Evolutionary conservation across 2,329 filamentous ascomycete species (phyloP).

Genomic region (Nannizzia gypsea): DNA sequence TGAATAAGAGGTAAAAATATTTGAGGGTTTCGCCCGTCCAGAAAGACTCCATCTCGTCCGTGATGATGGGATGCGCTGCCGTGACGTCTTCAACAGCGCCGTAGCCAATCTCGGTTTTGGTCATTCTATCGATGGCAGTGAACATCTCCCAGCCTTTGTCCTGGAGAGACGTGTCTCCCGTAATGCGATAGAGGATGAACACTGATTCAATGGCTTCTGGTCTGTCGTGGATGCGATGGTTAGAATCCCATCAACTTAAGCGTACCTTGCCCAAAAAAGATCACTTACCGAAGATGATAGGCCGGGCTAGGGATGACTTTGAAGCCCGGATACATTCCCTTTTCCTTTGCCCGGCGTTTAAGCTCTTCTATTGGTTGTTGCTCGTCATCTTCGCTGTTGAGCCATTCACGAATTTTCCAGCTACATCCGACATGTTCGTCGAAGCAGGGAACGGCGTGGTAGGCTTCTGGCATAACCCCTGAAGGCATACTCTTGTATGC

Average conservation of each 20-base stretch:
- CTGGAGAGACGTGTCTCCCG: slow-evolving; percentile 60
- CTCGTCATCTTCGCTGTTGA: slow-evolving; percentile 6
- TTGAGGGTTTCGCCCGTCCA: slow-evolving; percentile 87
- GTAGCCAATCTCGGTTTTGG: slow-evolving; percentile 55
- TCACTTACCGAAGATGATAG: slow-evolving; percentile 13
- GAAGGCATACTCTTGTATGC: slow-evolving; percentile 39
- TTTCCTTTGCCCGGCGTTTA: slow-evolving; percentile 4
- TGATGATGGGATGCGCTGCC: slow-evolving; percentile 2
- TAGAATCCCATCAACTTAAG: slow-evolving; percentile 38
- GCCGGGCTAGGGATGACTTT: slow-evolving; percentile 5
- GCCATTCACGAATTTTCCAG: slow-evolving; percentile 11
- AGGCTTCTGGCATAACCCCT: slow-evolving; percentile 45
- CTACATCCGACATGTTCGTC: slow-evolving; percentile 9
- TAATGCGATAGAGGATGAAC: slow-evolving; percentile 85
- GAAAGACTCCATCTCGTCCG: slow-evolving; percentile 71
- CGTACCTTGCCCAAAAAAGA: not conserved
- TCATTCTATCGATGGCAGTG: slow-evolving; percentile 54
- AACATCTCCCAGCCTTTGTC: slow-evolving; percentile 86
- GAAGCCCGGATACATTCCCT: slow-evolving; percentile 12
- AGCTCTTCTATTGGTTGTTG: slow-evolving; percentile 7
- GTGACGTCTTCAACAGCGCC: slow-evolving; percentile 35
- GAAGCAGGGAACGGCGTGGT: slow-evolving; percentile 32
- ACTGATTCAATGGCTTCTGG: slow-evolving; percentile 81
- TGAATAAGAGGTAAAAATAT: slow-evolving; percentile 79
- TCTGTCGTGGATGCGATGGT: slow-evolving; percentile 51